phyloP scores from a whole-genome alignment of 805 yeast genomes.

The Limtongozyma cylindracea region DNA sequence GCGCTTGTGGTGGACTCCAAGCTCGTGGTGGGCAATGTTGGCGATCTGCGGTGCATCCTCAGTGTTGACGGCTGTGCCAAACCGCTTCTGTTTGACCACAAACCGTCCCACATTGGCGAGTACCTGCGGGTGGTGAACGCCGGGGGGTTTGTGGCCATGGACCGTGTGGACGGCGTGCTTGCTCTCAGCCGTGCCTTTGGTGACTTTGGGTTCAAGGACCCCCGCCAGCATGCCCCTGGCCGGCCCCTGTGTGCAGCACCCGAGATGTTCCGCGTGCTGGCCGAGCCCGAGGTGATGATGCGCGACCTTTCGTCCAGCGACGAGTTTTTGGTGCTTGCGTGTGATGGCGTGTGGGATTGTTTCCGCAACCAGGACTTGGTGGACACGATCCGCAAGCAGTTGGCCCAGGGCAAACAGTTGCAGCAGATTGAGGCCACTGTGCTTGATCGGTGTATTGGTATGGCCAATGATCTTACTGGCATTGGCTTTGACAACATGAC shows the following conservation, averaged over 20 bases:
- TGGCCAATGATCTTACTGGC: slow-evolving; percentile 54
- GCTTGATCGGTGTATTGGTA: slow-evolving; percentile 37
- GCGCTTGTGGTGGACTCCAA: slow-evolving; percentile 8
- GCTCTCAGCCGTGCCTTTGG: slow-evolving; percentile 19
- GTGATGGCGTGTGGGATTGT: slow-evolving; percentile 23
- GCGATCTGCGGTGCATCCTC: slow-evolving; percentile 49
- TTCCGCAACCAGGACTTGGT: slow-evolving; percentile 28
- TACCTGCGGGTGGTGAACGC: slow-evolving; percentile 15
- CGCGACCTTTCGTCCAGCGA: slow-evolving; percentile 7
- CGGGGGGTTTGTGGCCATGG: slow-evolving; percentile 11
- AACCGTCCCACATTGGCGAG: slow-evolving; percentile 17
- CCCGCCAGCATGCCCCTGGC: slow-evolving; percentile 8
- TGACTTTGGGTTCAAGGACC: slow-evolving; percentile 15
- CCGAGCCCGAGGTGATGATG: slow-evolving; percentile 15
- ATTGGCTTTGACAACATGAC: slow-evolving; percentile 75
- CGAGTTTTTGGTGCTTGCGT: slow-evolving; percentile 15
- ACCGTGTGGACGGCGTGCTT: slow-evolving; percentile 15
- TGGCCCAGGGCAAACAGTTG: slow-evolving; percentile 28
- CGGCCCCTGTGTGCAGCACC: too few relatives aligned
- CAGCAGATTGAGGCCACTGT: slow-evolving; percentile 32
- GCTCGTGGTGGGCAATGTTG: slow-evolving; percentile 42
- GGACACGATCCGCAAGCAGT: slow-evolving; percentile 25
- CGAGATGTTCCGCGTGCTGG: slow-evolving; percentile 15
- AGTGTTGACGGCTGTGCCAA: slow-evolving; percentile 28
- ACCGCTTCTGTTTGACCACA: slow-evolving; percentile 17